A percentile compares a stretch with the other conserved stretches of the same genome.
phyloP scores from a whole-genome alignment of 176 grass and related monocot genomes.

The Oryza longistaminata region DNA sequence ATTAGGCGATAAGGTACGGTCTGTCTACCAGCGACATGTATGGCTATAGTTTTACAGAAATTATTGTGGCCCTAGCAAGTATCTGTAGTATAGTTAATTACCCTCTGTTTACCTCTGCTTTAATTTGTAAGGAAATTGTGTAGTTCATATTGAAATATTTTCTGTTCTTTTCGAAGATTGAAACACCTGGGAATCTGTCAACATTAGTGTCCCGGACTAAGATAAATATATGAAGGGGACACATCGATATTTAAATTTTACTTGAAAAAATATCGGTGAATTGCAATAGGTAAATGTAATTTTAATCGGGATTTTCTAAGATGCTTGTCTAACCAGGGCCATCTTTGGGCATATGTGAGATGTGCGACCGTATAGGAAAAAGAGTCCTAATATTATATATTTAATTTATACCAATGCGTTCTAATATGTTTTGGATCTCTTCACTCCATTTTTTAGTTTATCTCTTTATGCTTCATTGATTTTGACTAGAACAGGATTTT shows the following conservation, averaged over 20 bases:
- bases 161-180: neutral
- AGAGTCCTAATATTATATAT: no score
- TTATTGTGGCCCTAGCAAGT: neutral
- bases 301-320: no score
- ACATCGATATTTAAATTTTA: neutral
- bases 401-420: no score
- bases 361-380: no score
- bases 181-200: neutral
- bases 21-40: neutral
- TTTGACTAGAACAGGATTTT: no score
- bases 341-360: no score
- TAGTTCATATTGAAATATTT: neutral
- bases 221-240: neutral
- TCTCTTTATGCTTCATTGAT: no score
- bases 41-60: neutral
- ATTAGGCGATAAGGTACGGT: conserved; percentile 16
- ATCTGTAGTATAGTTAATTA: neutral
- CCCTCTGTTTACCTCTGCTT: neutral
- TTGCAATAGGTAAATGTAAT: no score
- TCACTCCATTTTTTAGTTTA: no score
- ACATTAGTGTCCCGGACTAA: neutral
- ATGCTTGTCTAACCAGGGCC: no score
- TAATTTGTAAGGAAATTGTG: neutral
- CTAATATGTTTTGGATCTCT: no score
- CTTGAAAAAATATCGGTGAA: no score